Percentiles rank a stretch among this genome's conserved stretches.
These are phyloP conservation scores for Exophiala sp. DNA, from an alignment of 2,329 filamentous ascomycete genomes.

Conservation along the genomic window DNA sequence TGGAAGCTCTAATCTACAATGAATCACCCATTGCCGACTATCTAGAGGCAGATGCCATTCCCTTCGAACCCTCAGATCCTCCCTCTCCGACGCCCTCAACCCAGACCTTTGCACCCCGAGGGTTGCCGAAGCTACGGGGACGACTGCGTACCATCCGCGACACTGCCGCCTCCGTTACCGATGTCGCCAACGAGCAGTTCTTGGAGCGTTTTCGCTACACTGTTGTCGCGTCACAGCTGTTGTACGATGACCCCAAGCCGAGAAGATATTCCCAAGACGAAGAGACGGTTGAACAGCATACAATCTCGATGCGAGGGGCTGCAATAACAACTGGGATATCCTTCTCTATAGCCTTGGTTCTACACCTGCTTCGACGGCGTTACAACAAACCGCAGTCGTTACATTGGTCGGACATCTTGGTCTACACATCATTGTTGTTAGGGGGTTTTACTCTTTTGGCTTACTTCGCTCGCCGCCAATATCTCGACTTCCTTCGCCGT, in stretches of 20 bases:
- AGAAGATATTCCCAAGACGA: conserved; percentile 16
- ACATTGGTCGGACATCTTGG: conserved; percentile 38
- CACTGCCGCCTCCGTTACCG: conserved; percentile 20
- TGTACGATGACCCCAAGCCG: conserved; percentile 61
- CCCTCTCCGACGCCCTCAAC: conserved; percentile 37
- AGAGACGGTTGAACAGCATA: conserved; percentile 29
- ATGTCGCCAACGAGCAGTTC: conserved; percentile 58
- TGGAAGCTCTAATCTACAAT: conserved; percentile 85
- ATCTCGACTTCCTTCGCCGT: conserved; percentile 70
- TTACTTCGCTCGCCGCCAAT: conserved; percentile 66
- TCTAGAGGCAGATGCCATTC: conserved; percentile 66
- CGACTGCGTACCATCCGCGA: conserved; percentile 19
- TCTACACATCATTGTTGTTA: conserved; percentile 32
- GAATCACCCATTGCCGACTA: conserved; percentile 83
- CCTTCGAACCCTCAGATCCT: conserved; percentile 35
- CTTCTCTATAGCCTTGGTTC: conserved; percentile 58
- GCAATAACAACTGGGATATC: conserved; percentile 58
- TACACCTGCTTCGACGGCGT: conserved; percentile 64
- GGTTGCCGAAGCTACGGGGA: conserved; percentile 19
- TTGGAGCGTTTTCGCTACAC: conserved; percentile 90
- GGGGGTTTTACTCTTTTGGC: conserved; percentile 13
- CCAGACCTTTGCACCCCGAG: conserved; percentile 44
- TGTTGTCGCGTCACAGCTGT: conserved; percentile 82
- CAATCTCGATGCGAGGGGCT: conserved; percentile 51
- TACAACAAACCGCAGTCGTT: conserved; percentile 41